Base-by-base conservation (phyloP, 495 filamentous ascomycete species). In the Neurospora discreta region DNA sequence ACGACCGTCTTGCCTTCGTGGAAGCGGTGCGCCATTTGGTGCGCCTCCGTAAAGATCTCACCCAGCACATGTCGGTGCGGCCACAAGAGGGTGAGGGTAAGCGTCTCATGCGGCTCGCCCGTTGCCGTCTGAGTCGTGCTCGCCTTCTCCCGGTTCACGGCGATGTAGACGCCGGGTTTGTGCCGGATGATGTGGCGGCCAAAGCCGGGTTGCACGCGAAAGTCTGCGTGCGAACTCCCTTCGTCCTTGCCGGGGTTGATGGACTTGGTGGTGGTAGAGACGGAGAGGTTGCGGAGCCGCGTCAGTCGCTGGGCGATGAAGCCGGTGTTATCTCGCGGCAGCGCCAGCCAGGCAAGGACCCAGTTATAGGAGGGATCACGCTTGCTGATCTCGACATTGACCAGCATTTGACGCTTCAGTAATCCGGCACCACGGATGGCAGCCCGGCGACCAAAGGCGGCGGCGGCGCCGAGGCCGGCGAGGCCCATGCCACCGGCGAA, bases 1-100 rank as follows among this genome's bases (percentile, higher is more conserved):
- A 99, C 91, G 3, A 94, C 87, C 7, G 96, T 98, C 81, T 97
- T 97, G n/a, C 95, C 95, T 79, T 98, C 92, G 69, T 91, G 89
- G 39, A 90, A 89, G 75, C 87, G 86, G 16, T 87, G 84, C 1
- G 92, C 92, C 58, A 98, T 86, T 7, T 86, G 82, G 77, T 95
- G 92, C 11, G 95, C 95, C 77, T 98, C 92, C 11, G 83, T 84
- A 73, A 99, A 97, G 23, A 99, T 87, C 5, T 92, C 87, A 73
- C 93, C 89, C 77, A 99, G 95, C 15, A 98, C 86, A 72, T 94
- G 86, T 1, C 95, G 90, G 74, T 96, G 89, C 52, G 90, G 85
- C 82, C 95, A 98, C 36, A 99, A 86, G 4, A 96, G 94, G 5
- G 95, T 98, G 39, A 99, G 84, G 30, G 92, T 97, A 68, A 99